Percentiles rank a stretch among this genome's conserved stretches.
Evolutionary conservation across 257 asterid species (phyloP).

Genomic region (Nicotiana tomentosiformis): DNA sequence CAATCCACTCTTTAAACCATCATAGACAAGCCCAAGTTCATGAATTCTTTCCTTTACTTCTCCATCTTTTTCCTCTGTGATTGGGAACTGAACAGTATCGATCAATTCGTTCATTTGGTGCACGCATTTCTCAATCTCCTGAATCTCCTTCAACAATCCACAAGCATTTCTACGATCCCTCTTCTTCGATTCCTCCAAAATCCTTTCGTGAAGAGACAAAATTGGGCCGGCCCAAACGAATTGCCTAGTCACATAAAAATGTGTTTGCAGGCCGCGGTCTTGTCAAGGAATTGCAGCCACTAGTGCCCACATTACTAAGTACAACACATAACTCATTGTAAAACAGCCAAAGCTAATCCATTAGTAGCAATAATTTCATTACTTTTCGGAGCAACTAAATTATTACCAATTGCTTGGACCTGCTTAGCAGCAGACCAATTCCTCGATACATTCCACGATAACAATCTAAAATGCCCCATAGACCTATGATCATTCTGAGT

Average conservation of each 20-base stretch:
- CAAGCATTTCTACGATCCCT: conserved; percentile 59
- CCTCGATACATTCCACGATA: conserved; percentile 93
- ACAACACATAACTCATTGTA: conserved; percentile 73
- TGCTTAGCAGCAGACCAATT: conserved; percentile 94
- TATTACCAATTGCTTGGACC: conserved; percentile 75
- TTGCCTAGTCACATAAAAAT: conserved; percentile 50
- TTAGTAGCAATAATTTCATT: conserved; percentile 56
- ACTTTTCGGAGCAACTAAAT: conserved; percentile 47
- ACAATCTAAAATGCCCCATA: conserved; percentile 56
- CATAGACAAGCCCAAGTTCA: conserved; percentile 47
- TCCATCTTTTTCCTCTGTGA: conserved; percentile 56
- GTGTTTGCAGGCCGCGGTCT: conserved; percentile 84
- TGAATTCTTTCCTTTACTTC: conserved; percentile 59
- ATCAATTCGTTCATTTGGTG: conserved; percentile 50
- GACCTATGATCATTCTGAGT: conserved; percentile 38
- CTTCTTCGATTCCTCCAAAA: conserved; percentile 71
- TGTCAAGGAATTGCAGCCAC: conserved; percentile 99
- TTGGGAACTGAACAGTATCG: conserved; percentile 53
- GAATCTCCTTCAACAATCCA: conserved; percentile 89
- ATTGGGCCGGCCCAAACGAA: conserved; percentile 61
- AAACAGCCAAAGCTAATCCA: conserved; percentile 64
- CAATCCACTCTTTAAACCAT: conserved; percentile 55
- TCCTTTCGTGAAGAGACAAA: conserved; percentile 69
- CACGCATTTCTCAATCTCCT: conserved; percentile 60
- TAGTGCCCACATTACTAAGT: conserved; percentile 85